A percentile compares a stretch with the other conserved stretches of the same genome.
phyloP scores from a whole-genome alignment of 2,329 filamentous ascomycete genomes.

The Thielaviopsis cerberus region DNA sequence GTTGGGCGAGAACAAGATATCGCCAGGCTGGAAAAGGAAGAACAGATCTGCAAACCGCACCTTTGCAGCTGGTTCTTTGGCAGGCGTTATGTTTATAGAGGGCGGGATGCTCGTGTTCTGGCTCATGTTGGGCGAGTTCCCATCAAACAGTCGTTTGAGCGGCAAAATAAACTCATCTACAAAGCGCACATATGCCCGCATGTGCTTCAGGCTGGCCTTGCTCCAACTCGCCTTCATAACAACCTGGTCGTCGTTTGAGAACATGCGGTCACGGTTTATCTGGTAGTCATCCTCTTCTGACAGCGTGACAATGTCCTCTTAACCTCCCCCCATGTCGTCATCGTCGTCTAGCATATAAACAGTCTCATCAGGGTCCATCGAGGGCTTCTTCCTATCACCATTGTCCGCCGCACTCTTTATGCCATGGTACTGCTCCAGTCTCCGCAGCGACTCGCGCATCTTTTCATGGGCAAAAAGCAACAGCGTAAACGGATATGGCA shows the following conservation, averaged over 20 bases:
- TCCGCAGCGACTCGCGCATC: conserved; percentile 22
- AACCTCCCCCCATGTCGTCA: conserved; percentile 11
- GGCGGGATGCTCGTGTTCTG: conserved; percentile 15
- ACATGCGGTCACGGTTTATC: conserved; percentile 19
- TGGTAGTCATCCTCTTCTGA: conserved; percentile 20
- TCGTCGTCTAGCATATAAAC: no score
- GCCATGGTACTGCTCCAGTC: conserved; percentile 19
- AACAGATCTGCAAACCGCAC: conserved; percentile 26
- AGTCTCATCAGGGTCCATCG: no score
- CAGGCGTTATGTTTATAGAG: background rate
- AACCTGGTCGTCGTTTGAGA: conserved; percentile 22
- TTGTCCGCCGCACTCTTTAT: no score
- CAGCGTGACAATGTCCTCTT: conserved; percentile 11
- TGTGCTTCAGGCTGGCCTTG: conserved; percentile 18
- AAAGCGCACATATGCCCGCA: conserved; percentile 26
- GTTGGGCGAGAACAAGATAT: conserved; percentile 23
- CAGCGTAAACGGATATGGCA: conserved; percentile 20
- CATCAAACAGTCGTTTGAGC: conserved; percentile 16
- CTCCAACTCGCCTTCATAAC: conserved; percentile 12
- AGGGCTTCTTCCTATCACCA: no score
- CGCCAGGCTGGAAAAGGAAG: conserved; percentile 23
- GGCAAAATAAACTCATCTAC: conserved; percentile 25
- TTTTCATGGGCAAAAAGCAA: conserved; percentile 24
- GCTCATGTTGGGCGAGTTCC: background rate
- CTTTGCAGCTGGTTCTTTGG: background rate